Evolutionary conservation across 257 asterid species (phyloP).

Genomic region (Buddleja alternifolia): DNA sequence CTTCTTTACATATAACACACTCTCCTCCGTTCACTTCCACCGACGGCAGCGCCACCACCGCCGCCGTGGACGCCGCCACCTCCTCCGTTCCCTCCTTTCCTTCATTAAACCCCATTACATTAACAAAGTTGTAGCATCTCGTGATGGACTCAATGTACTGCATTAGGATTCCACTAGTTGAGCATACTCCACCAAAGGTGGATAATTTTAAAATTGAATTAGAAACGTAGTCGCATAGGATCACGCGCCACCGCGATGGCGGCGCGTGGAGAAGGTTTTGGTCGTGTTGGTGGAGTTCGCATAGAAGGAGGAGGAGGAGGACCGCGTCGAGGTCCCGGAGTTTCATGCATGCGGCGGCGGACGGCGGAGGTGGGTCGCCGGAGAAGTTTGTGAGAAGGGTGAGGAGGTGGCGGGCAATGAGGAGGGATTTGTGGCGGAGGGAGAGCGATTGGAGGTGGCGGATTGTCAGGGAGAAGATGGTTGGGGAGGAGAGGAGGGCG

Average conservation of each 20-base stretch:
- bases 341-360: conserved; percentile 37
- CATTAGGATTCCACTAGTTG: conserved; percentile 45
- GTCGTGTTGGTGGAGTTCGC: conserved; percentile 71
- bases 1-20: conserved; percentile 84
- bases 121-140: conserved; percentile 62
- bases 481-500: conserved; percentile 70
- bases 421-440: conserved; percentile 74
- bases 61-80: conserved; percentile 61
- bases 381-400: conserved; percentile 43
- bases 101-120: conserved; percentile 42
- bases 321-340: conserved; percentile 78
- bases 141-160: conserved; percentile 54
- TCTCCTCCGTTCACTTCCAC: conserved; percentile 54
- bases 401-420: conserved; percentile 83
- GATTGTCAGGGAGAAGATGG: conserved; percentile 73
- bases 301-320: conserved; percentile 76
- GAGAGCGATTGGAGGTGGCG: conserved; percentile 82
- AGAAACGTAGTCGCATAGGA: conserved; percentile 44
- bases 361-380: neutral
- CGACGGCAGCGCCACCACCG: conserved; percentile 70
- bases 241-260: conserved; percentile 56
- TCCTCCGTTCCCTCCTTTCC: conserved; percentile 41
- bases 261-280: conserved; percentile 50
- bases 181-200: conserved; percentile 43
- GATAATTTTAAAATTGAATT: conserved; percentile 43